A percentile compares a stretch with the other conserved stretches of the same genome.
phyloP scores from a whole-genome alignment of 78 protist genomes.

The Thecamonas trahens region DNA sequence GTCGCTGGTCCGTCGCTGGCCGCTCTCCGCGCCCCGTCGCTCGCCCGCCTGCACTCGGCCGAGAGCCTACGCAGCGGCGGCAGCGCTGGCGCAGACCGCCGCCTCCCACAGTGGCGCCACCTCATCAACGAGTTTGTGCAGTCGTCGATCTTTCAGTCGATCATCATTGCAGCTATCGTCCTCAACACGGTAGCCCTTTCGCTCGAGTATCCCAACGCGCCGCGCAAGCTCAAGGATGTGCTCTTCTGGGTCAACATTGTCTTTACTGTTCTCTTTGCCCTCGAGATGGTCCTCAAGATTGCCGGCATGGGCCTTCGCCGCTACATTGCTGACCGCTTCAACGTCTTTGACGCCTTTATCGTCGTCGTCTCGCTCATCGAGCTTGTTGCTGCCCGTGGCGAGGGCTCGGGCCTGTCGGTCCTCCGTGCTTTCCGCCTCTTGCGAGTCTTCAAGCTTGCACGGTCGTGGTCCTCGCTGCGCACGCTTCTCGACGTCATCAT shows the following conservation, averaged over 20 bases:
- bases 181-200: constrained; percentile 3
- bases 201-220: not conserved
- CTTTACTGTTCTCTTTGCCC: not conserved
- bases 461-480: constrained; percentile 1
- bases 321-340: constrained; percentile 1
- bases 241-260: not conserved
- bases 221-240: not conserved
- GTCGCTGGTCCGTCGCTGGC: not conserved
- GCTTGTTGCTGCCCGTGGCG: not conserved
- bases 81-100: not conserved
- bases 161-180: not conserved
- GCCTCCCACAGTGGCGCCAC: not conserved
- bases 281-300: constrained; percentile 9
- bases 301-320: no score
- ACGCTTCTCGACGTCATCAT: not conserved
- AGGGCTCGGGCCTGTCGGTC: not conserved
- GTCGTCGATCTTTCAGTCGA: not conserved
- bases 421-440: constrained; percentile 34
- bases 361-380: not conserved
- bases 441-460: constrained; percentile 24
- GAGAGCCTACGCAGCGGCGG: not conserved
- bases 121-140: not conserved
- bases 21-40: not conserved
- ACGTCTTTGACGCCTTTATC: not conserved
- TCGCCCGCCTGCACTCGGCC: not conserved